phyloP scores from a whole-genome alignment of 768 basidiomycete genomes.

The Neoboletus brunneissimus region DNA sequence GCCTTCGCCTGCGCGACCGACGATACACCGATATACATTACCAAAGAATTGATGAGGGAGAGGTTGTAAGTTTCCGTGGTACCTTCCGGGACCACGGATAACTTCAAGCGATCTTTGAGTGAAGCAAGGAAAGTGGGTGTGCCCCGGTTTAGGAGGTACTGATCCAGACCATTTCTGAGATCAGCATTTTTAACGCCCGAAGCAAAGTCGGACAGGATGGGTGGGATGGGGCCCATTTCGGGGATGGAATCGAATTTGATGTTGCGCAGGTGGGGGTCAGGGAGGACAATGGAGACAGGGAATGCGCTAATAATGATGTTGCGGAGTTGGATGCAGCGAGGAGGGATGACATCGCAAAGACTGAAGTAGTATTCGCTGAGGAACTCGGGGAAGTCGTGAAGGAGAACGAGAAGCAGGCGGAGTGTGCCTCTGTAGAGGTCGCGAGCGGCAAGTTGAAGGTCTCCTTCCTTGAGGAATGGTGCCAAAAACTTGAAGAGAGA shows the following conservation, averaged over 20 bases:
- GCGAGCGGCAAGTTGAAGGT: constrained; percentile 75
- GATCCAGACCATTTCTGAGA: constrained; percentile 76
- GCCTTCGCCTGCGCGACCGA: constrained; percentile 88
- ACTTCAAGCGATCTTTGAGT: constrained; percentile 72
- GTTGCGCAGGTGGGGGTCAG: constrained; percentile 81
- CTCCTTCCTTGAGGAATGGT: constrained; percentile 83
- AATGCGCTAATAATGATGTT: constrained; percentile 97
- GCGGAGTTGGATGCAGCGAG: constrained; percentile 90
- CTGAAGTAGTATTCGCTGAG: constrained; percentile 96
- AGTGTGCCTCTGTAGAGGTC: constrained; percentile 90
- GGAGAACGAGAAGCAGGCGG: constrained; percentile 87
- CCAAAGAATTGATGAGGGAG: constrained; percentile 87
- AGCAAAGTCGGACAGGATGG: constrained; percentile 88
- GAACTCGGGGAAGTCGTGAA: constrained; percentile 99
- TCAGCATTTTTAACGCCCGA: constrained; percentile 78
- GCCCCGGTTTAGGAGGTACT: constrained; percentile 77
- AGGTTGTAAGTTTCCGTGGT: constrained; percentile 73
- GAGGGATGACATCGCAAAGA: constrained; percentile 89
- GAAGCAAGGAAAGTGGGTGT: constrained; percentile 69
- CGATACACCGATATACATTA: constrained; percentile 94
- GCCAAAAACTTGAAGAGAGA: constrained; percentile 94
- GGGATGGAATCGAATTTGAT: constrained; percentile 71
- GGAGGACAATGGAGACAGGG: constrained; percentile 75
- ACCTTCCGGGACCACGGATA: constrained; percentile 44
- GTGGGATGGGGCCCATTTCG: constrained; percentile 91